A percentile compares a stretch with the other conserved stretches of the same genome.
Evolutionary conservation across 345 rosid species (phyloP).

Genomic region (Syzygium grande): DNA sequence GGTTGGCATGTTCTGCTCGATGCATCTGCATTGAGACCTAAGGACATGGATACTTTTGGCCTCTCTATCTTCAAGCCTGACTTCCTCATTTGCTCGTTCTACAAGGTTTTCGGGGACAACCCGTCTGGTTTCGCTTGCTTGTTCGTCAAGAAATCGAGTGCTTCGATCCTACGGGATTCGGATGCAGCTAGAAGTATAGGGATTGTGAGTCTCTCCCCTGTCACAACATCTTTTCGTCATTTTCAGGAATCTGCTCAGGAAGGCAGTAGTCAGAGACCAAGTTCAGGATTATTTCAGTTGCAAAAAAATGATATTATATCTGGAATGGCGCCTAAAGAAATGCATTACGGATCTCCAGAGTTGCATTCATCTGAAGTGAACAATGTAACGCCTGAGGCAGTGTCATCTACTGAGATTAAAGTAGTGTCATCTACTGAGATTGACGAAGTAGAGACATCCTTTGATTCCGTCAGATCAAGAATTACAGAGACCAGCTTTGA

Average conservation of each 20-base stretch:
- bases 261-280: background rate
- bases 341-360: background rate
- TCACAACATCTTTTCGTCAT: background rate
- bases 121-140: constrained; percentile 74
- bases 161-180: constrained; percentile 25
- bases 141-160: constrained; percentile 53
- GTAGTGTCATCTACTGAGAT: constrained; percentile 7
- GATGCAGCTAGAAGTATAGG: constrained; percentile 13
- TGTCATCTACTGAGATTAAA: constrained; percentile 7
- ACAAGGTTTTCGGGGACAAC: constrained; percentile 64
- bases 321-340: background rate
- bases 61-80: constrained; percentile 75
- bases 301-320: background rate
- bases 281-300: background rate
- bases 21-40: constrained; percentile 61
- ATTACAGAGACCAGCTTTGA: background rate
- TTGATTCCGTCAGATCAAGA: background rate
- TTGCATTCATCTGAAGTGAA: background rate
- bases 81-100: constrained; percentile 67
- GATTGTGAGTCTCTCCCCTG: constrained; percentile 26
- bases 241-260: background rate
- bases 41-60: constrained; percentile 89
- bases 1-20: constrained; percentile 88
- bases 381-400: background rate
- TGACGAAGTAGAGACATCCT: constrained; percentile 9